Percentiles rank a stretch among this genome's conserved stretches.
Evolutionary conservation across 2,329 filamentous ascomycete genomes (phyloP).

Genomic region (Apiospora kogelbergensis): DNA sequence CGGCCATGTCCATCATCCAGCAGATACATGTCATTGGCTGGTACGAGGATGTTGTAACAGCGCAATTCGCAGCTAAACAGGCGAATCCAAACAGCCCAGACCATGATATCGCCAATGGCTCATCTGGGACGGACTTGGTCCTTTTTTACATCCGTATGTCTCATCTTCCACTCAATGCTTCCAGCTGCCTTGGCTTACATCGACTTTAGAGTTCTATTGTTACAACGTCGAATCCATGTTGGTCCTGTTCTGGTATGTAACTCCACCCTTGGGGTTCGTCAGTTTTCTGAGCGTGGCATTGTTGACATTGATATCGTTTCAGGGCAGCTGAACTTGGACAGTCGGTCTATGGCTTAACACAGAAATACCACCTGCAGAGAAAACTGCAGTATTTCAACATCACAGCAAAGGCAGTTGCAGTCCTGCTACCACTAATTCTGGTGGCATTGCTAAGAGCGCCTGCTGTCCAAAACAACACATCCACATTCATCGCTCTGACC

Average conservation of each 20-base stretch:
- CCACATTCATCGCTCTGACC: slow-evolving; percentile 20
- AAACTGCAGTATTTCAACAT: slow-evolving; percentile 22
- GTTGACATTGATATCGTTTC: not conserved
- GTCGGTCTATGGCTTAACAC: slow-evolving; percentile 17
- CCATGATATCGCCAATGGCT: slow-evolving; percentile 23
- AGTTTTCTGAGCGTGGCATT: slow-evolving; percentile 3
- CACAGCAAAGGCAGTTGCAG: slow-evolving; percentile 20
- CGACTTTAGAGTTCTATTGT: slow-evolving; percentile 20
- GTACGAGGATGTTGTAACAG: slow-evolving; percentile 17
- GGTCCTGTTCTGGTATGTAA: slow-evolving; percentile 23
- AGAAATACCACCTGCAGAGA: slow-evolving; percentile 10
- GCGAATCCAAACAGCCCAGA: slow-evolving; percentile 21
- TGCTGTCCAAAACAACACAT: slow-evolving; percentile 13
- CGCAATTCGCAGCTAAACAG: slow-evolving; percentile 19
- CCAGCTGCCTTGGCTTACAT: not conserved
- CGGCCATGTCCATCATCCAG: slow-evolving; percentile 23
- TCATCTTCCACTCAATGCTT: not conserved
- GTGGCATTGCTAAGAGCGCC: slow-evolving; percentile 20
- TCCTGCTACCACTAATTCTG: slow-evolving; percentile 21
- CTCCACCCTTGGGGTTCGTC: not conserved
- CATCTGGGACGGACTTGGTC: slow-evolving; percentile 23
- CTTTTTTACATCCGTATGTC: slow-evolving; percentile 26
- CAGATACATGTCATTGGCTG: slow-evolving; percentile 22
- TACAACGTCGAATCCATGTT: slow-evolving; percentile 25
- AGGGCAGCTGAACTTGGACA: slow-evolving; percentile 24